Conservation (phyloP, 257 asterid species). For the Rubia yunnanensis region DNA sequence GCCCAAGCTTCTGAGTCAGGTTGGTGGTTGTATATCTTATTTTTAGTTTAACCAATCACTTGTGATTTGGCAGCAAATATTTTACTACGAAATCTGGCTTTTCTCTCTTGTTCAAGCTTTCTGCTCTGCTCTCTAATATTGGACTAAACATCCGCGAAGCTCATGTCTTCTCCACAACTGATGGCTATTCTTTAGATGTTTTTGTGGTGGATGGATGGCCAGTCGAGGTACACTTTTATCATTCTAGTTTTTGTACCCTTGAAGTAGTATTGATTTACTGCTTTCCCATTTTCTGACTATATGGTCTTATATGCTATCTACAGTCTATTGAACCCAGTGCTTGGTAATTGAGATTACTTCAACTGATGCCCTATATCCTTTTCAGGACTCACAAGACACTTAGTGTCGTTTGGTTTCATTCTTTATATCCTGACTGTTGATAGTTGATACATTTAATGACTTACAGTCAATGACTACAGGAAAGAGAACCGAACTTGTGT, state of each 20-base stretch:
- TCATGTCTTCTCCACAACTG: constrained; percentile 87
- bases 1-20: constrained; percentile 96
- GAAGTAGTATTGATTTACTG: neutral
- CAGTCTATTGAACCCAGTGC: neutral
- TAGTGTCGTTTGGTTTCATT: neutral
- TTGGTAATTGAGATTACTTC: neutral
- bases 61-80: neutral
- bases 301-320: neutral
- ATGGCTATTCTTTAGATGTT: constrained; percentile 85
- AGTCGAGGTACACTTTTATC: constrained; percentile 49
- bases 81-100: constrained; percentile 7
- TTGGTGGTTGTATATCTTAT: constrained; percentile 5
- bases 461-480: neutral
- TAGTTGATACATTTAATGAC: neutral
- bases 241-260: neutral
- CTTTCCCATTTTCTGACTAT: neutral
- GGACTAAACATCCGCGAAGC: constrained; percentile 98
- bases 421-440: neutral
- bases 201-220: constrained; percentile 98
- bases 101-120: constrained; percentile 50
- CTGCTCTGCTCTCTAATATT: constrained; percentile 88
- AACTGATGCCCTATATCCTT: neutral
- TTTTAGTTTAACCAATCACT: neutral
- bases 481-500: constrained; percentile 1
- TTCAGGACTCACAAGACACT: neutral